These are phyloP conservation scores for Sordaria brevicollis DNA, from an alignment of 495 filamentous ascomycete species.

Conservation along the genomic window DNA sequence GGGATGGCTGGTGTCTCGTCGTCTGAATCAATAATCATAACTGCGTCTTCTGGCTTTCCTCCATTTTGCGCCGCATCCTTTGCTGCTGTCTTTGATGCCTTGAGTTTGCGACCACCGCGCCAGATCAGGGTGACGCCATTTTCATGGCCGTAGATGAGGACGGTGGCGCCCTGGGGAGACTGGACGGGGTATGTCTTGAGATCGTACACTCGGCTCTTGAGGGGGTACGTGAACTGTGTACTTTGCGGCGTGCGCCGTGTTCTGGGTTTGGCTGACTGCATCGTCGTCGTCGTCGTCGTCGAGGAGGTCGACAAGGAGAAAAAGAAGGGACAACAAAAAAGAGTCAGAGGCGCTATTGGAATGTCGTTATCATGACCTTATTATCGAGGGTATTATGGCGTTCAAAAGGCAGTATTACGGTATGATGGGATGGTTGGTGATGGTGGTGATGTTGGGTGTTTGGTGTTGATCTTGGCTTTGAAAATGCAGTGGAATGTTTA, in stretches of 20 bases:
- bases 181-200: constrained; percentile 65
- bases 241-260: constrained; percentile 27
- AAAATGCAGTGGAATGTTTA: not conserved
- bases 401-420: not conserved
- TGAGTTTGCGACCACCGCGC: constrained; percentile 65
- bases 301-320: not conserved
- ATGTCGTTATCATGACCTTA: not conserved
- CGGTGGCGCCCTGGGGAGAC: constrained; percentile 73
- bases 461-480: not conserved
- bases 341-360: not conserved
- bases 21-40: constrained; percentile 76
- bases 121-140: constrained; percentile 69
- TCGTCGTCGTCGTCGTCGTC: constrained; percentile 3
- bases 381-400: not conserved
- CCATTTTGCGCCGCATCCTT: constrained; percentile 33
- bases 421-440: not conserved
- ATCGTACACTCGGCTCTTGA: constrained; percentile 61
- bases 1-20: constrained; percentile 44
- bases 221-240: constrained; percentile 40
- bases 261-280: constrained; percentile 15
- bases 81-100: constrained; percentile 24
- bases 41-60: constrained; percentile 36
- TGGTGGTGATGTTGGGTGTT: not conserved
- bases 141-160: constrained; percentile 75
- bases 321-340: not conserved